Percentiles rank a stretch among this genome's conserved stretches.
Conservation (phyloP, 805 yeast species). For the Hanseniaspora clermontiae region DNA sequence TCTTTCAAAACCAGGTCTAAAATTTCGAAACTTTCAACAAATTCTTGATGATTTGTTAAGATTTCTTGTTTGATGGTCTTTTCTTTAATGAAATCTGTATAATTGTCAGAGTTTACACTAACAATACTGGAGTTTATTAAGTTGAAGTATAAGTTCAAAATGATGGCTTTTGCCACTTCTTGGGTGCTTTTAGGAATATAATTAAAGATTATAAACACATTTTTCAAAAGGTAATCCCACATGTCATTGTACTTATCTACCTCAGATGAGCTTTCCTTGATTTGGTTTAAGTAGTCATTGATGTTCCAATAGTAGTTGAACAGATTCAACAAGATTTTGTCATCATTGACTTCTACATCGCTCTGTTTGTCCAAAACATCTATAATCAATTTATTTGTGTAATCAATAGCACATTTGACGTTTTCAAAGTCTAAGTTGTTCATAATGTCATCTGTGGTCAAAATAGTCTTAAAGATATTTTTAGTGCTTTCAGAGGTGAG, state of each 20-base stretch:
- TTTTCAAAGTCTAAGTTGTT: neutral
- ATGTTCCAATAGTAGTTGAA: conserved; percentile 9
- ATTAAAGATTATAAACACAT: neutral
- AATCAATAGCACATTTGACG: neutral
- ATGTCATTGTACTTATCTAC: neutral
- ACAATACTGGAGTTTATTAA: conserved; percentile 2
- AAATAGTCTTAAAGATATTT: neutral
- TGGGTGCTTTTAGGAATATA: neutral
- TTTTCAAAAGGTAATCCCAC: neutral
- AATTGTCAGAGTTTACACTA: neutral
- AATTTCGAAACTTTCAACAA: neutral
- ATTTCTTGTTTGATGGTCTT: neutral
- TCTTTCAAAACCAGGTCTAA: conserved; percentile 5
- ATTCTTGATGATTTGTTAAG: neutral
- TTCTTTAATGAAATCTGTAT: neutral
- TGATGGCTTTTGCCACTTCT: neutral
- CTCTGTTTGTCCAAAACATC: neutral
- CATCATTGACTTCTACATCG: neutral
- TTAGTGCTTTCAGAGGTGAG: neutral
- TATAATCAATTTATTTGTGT: neutral
- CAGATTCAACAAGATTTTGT: neutral
- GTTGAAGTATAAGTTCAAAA: conserved; percentile 2
- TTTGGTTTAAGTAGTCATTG: conserved; percentile 5
- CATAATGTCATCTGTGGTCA: conserved; percentile 5
- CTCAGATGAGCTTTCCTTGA: too few relatives aligned